A percentile compares a stretch with the other conserved stretches of the same genome.
Conservation (phyloP, 179 eudicot genomes). For the Camellia oleifera region DNA sequence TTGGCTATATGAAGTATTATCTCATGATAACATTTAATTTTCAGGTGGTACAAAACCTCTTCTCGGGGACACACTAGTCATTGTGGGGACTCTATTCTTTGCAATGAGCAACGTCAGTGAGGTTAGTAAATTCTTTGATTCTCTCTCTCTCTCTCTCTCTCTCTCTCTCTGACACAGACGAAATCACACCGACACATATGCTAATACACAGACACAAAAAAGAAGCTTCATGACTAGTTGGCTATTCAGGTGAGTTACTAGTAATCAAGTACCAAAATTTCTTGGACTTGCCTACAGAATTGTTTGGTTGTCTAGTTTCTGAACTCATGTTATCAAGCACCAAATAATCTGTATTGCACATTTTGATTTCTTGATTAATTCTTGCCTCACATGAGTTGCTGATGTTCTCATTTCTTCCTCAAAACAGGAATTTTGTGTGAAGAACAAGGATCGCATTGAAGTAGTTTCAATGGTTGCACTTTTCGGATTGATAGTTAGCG, state of each 20-base stretch:
- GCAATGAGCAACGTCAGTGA: constrained; percentile 74
- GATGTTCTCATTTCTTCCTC: background rate
- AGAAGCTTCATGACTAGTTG: too few relatives aligned
- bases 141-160: background rate
- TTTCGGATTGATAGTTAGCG: constrained; percentile 60
- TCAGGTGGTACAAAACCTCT: constrained; percentile 55
- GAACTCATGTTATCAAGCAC: background rate
- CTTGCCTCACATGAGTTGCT: background rate
- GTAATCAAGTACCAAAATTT: too few relatives aligned
- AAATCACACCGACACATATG: too few relatives aligned
- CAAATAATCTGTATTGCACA: too few relatives aligned
- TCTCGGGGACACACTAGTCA: constrained; percentile 70
- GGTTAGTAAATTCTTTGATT: constrained; percentile 32
- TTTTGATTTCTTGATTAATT: background rate
- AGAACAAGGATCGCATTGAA: constrained; percentile 66
- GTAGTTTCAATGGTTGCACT: constrained; percentile 69
- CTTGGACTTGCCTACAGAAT: background rate
- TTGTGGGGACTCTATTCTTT: constrained; percentile 59
- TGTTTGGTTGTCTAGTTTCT: background rate
- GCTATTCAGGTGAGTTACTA: too few relatives aligned
- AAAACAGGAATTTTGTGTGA: constrained; percentile 74
- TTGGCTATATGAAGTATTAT: background rate
- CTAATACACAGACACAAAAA: too few relatives aligned
- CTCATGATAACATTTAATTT: background rate
- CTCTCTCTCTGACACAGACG: background rate